Evolutionary conservation across 2,329 filamentous ascomycete species (phyloP).

Genomic region (Scortechinia acanthostroma): DNA sequence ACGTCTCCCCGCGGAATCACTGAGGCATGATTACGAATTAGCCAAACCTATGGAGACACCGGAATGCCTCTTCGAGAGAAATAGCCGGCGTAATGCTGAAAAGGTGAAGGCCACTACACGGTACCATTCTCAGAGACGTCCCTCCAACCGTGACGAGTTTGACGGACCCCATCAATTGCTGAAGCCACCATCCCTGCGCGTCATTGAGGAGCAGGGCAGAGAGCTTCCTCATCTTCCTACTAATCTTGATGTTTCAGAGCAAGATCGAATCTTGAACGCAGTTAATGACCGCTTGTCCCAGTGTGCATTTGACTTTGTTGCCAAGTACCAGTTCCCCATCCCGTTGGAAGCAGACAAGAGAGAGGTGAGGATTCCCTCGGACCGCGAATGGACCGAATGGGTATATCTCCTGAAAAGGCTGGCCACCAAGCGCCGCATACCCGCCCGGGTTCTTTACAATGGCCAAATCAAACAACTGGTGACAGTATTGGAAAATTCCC

Average conservation of each 20-base stretch:
- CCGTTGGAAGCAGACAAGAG: conserved; percentile 77
- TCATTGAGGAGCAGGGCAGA: conserved; percentile 70
- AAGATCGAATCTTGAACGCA: conserved; percentile 72
- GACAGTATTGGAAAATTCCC: conserved; percentile 78
- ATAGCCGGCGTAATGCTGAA: not conserved
- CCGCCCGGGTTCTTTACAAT: conserved; percentile 76
- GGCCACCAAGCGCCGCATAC: conserved; percentile 79
- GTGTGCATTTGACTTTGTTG: conserved; percentile 84
- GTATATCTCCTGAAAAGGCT: conserved; percentile 79
- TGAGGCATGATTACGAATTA: conserved; percentile 19
- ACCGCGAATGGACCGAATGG: conserved; percentile 88
- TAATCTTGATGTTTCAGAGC: conserved; percentile 75
- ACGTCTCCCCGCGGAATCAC: conserved; percentile 17
- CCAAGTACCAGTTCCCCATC: conserved; percentile 85
- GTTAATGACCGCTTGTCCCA: conserved; percentile 80
- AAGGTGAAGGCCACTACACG: not conserved
- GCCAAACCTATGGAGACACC: conserved; percentile 10
- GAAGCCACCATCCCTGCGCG: conserved; percentile 63
- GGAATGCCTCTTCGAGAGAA: not conserved
- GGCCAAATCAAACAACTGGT: conserved; percentile 88
- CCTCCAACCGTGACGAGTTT: conserved; percentile 81
- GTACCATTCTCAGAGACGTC: conserved; percentile 44
- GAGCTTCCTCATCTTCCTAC: conserved; percentile 77
- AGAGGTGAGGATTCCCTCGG: conserved; percentile 33
- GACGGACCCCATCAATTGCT: conserved; percentile 81